Base-by-base conservation (phyloP, 1,139 yeast species). In the Debaryomyces coudertii region DNA sequence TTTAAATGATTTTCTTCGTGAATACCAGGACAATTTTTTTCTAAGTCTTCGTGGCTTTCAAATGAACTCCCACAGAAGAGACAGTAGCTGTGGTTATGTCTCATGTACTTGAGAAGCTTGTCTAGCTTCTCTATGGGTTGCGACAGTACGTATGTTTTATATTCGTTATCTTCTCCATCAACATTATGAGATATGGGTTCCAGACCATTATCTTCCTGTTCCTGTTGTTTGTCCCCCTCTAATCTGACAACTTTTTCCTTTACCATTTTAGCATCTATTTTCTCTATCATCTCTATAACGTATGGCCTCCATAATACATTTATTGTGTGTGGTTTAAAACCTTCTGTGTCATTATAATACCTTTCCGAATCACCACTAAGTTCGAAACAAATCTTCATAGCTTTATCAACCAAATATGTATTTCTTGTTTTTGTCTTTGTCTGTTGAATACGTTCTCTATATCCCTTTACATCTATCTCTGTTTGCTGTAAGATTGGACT, bases 31-130 rank as follows among this genome's bases (percentile, higher is more conserved):
- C 69, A 69, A 35, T 53, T 50, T 1, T 27, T 31, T 3, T 40
- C 45, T 46, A 66, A 31, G 14, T 64, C 68, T 1, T 46, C 40
- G 8, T 34, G 41, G 34, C 47, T 51, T 1, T 48, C 47, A 40
- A 53, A 68, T 15, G 36, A 34, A 11, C 51, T 40, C 1, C 73
- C 73, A 52, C 75, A 69, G 47, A 56, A 68, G 46, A 56, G 64
- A 47, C 75, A 69, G 47, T 62, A 69, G 22, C 42, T 40, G 39
- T 58, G 65, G 1, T 34, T 37, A 4, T 47, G 45, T 30, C 73
- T 56, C 14, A 66, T 52, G 42, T 61, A 60, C 4, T 33, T 40
- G 4, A 65, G 44, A 7, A 68, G 53, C 8, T 39, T 42, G 2
- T 33, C 34, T 4, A 54, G 22, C 18, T 41, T 41, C 6, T 42